Base-by-base conservation (phyloP, 2,329 filamentous ascomycete genomes). In the Chalara sp. region DNA sequence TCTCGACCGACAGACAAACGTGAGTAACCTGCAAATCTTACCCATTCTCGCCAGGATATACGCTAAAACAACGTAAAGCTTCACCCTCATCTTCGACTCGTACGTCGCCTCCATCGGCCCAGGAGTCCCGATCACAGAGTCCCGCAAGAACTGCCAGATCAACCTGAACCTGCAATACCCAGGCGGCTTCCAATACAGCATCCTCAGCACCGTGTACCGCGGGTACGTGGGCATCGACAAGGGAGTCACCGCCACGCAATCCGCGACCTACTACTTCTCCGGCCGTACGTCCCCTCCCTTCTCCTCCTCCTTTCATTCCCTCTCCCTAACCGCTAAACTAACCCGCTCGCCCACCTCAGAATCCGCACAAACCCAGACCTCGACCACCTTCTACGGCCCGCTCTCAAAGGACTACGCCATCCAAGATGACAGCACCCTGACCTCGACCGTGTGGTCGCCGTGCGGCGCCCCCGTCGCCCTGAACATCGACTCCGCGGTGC, bases 261-360 rank as follows among this genome's bases (percentile, higher is more conserved):
- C 75, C 65, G 74, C 75, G 11, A 76, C 71, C 33, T 78, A 78
- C 66, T 78, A 77, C 65, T 78, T 78, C 66, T 75, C 74, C 45
- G 75, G 76, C 47, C 56, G 59, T 61, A 58, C 11, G 57, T 48
- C n/a, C 37, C 29, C 33, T 21, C 21, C 3, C 21, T n/a, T n/a
- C 21, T 3, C 21, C 21, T 21, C 21, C 21, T 3, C 21, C 21
- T 21, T 21, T 21, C 21, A 21, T 21, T 21, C 21, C 21, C 21
- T 21, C 21, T 21, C 21, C 21, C 39, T 6, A 28, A 21, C 6
- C 7, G 11, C 7, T 21, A 21, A 39, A 46, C 32, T 39, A 12
- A 13, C 47, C 8, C n/a, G 55, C 65, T 29, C 63, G 49, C 68
- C 21, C 3, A 3, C 21, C 21, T 21, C 29, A 59, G 56, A 54